Evolutionary conservation across 2,329 filamentous ascomycete genomes (phyloP).

Genomic region (Tricladium varicosporioides): DNA sequence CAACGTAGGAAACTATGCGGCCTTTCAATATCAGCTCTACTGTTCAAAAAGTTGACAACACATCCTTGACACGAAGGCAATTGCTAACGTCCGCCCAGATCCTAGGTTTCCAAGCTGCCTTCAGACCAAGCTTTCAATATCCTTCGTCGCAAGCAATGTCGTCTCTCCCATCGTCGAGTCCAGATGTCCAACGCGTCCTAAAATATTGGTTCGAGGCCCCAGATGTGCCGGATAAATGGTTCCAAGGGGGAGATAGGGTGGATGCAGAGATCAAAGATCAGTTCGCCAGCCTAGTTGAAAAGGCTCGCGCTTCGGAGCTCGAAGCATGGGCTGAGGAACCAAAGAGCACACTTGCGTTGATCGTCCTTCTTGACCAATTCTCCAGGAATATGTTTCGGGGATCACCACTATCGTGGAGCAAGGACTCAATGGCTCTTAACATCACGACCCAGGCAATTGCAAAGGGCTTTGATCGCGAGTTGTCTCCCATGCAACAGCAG

Average conservation of each 20-base stretch:
- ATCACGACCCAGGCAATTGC: constrained; percentile 31
- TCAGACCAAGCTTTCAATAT: constrained; percentile 13
- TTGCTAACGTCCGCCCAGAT: constrained; percentile 4
- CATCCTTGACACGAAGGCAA: neutral
- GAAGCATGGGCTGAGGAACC: constrained; percentile 16
- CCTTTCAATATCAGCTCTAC: constrained; percentile 12
- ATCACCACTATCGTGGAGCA: constrained; percentile 32
- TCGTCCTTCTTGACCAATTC: constrained; percentile 40
- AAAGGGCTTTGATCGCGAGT: constrained; percentile 28
- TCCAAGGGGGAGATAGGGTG: constrained; percentile 11
- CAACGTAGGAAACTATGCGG: neutral
- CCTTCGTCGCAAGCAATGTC: constrained; percentile 17
- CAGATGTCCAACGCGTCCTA: constrained; percentile 17
- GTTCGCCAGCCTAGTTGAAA: constrained; percentile 13
- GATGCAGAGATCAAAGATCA: constrained; percentile 19
- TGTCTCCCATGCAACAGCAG: constrained; percentile 23
- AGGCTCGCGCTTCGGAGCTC: constrained; percentile 18
- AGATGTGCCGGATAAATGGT: constrained; percentile 17
- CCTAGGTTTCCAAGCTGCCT: constrained; percentile 16
- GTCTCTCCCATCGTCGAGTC: constrained; percentile 9
- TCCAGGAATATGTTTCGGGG: constrained; percentile 38
- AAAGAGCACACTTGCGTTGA: constrained; percentile 34
- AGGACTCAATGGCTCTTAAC: constrained; percentile 31
- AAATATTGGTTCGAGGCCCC: constrained; percentile 20
- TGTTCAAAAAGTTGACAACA: constrained; percentile 1